These are phyloP conservation scores for Avena eriantha DNA, from an alignment of 176 grass and related monocot species.

Conservation along the genomic window DNA sequence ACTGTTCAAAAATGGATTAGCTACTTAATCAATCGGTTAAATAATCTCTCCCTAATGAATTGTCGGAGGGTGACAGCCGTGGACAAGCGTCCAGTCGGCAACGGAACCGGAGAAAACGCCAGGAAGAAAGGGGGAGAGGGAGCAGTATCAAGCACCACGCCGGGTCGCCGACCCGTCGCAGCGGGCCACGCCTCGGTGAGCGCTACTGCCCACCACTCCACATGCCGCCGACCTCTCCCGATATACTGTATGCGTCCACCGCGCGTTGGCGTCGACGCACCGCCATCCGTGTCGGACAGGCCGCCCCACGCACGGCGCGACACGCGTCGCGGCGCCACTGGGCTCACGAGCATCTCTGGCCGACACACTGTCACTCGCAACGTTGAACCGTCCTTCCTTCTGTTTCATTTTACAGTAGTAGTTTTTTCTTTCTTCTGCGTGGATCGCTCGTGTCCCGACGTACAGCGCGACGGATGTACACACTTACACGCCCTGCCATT, in stretches of 20 bases:
- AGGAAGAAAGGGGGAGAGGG: background rate
- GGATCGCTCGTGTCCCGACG: background rate
- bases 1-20: background rate
- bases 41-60: background rate
- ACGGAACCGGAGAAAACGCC: slow-evolving; percentile 16
- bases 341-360: background rate
- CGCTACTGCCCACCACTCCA: slow-evolving; percentile 14
- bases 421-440: background rate
- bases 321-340: slow-evolving; percentile 30
- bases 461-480: slow-evolving; percentile 18
- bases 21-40: background rate
- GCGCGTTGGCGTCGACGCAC: slow-evolving; percentile 16
- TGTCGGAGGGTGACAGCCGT: background rate
- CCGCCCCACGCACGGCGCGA: slow-evolving; percentile 10
- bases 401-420: background rate
- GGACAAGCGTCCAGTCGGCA: slow-evolving; percentile 42
- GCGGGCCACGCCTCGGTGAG: slow-evolving; percentile 37
- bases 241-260: background rate
- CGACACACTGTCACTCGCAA: slow-evolving; percentile 2
- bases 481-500: background rate
- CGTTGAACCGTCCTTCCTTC: slow-evolving; percentile 8
- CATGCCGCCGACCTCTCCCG: slow-evolving; percentile 45
- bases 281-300: slow-evolving; percentile 44
- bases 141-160: background rate
- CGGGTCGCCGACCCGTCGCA: background rate